Percentiles rank a stretch among this genome's conserved stretches.
Conservation (phyloP, 306 rosid genomes). For the Comarum palustre region DNA sequence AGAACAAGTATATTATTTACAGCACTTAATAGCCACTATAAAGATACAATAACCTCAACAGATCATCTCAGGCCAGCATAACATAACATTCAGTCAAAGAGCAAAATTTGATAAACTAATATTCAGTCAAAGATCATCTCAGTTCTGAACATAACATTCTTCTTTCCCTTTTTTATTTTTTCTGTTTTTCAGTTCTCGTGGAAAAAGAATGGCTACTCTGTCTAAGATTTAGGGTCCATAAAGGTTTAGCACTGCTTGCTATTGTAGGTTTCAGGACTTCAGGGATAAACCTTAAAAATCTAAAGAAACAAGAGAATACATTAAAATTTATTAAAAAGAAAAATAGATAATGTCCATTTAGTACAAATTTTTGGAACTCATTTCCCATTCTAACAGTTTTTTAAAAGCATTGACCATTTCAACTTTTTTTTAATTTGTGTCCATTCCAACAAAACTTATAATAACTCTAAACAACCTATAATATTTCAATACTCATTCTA, state of each 20-base stretch:
- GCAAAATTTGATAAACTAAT: background rate
- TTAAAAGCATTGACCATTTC: too few relatives aligned
- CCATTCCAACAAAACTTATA: too few relatives aligned
- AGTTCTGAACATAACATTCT: too few relatives aligned
- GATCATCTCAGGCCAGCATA: background rate
- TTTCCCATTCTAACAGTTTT: too few relatives aligned
- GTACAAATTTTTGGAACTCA: too few relatives aligned
- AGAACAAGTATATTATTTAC: conserved; percentile 13
- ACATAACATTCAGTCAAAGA: background rate
- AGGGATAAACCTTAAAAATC: background rate
- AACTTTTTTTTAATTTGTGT: too few relatives aligned
- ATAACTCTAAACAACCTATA: too few relatives aligned
- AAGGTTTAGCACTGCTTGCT: background rate
- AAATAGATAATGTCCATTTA: too few relatives aligned
- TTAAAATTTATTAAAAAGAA: background rate
- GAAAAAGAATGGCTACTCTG: background rate
- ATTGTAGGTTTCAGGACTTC: background rate
- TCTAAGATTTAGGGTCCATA: background rate
- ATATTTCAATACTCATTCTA: too few relatives aligned
- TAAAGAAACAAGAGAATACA: background rate
- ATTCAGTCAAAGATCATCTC: too few relatives aligned
- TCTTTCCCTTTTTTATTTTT: background rate
- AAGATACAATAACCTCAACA: conserved; percentile 1
- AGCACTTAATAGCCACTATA: conserved; percentile 18
- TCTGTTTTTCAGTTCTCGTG: background rate